Base-by-base conservation (phyloP, 2,329 filamentous ascomycete species). In the Alternaria solani region DNA sequence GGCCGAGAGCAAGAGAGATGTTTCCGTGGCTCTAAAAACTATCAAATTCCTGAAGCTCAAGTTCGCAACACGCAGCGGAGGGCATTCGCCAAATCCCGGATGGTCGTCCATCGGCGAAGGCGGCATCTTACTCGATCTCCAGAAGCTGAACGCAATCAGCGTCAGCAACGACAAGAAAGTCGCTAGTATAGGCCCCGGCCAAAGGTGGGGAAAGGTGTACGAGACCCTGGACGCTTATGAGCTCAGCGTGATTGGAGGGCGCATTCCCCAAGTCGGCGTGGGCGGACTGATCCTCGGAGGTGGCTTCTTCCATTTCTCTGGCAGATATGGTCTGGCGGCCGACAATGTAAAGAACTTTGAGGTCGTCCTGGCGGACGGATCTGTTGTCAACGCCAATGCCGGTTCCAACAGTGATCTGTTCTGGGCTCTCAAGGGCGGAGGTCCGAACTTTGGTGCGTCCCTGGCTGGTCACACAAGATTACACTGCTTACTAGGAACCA, bases 281-380 rank as follows among this genome's bases (percentile, higher is more conserved):
- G 38, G 38, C 7, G 43, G 43, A 7, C 18, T 39, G 18, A 30
- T 41, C 7, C 34, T 16, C 9, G 16, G 36, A 53, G 57, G 57
- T 16, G 57, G 52, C 11, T 39, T 46, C 34, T 56, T 41, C 8
- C 32, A 56, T 32, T 57, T 57, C 39, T 38, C 52, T 16, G 28
- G 39, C 0, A n/a, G 41, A 30, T 52, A 52, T 26, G 57, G 57
- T 1, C 52, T 61, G 32, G 46, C 38, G 5, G 30, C 30, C 7
- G 57, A 57, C 34, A 61, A 51, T 42, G 47, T 48, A 3, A 48
- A 44, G 25, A 54, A 51, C 34, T 48, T 48, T 8, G 56, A 59
- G 56, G 51, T 61, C 36, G 59, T 61, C 9, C 18, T 57, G 8
- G 47, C 59, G 0, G 54, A 61, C 30, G 53, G 47, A 16, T 18